Base-by-base conservation (phyloP, 2,329 filamentous ascomycete genomes). In the Paecilomyces dactylethromorphus region DNA sequence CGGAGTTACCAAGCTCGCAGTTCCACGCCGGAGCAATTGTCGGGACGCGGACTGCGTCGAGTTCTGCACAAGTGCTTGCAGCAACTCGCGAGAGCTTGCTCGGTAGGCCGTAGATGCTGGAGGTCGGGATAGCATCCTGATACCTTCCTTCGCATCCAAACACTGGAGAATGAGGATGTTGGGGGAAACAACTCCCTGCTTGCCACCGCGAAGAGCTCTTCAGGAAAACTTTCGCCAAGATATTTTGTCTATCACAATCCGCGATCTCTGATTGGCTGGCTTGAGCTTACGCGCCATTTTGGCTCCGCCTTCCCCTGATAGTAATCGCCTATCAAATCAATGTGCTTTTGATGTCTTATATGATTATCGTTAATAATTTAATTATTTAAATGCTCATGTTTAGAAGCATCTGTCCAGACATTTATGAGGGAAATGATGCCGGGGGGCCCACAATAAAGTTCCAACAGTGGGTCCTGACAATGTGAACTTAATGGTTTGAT, bases 81-180 rank as follows among this genome's bases (percentile, higher is more conserved):
- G 57, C 55, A 71, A 31, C 55, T 67, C 59, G 51, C 67, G 68
- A 33, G 68, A 66, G 56, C 65, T 67, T 45, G 69, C 60, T 59
- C 67, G 60, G 60, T 64, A 68, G 33, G 65, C 66, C 55, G 66
- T 69, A 39, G 67, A 65, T 53, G 69, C 64, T 52, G 70, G 67
- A 61, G 66, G 65, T 62, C 66, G 65, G 57, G 73, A 69, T 54
- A 76, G 60, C 75, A 77, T 77, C 52, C 39, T 72, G 55, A 58
- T 29, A 21, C 58, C 56, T 58, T 63, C 64, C 61, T 58, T 64
- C 64, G 61, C 58, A 53, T 49, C 33, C 53, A 29, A 53, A 13
- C 31, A 32, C 18, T 13, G 54, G 49, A 12, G 1, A 13, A 32
- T 49, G 18, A 24, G 50, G 53, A 54, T 54, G 53, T 52, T 53